Percentiles rank a stretch among this genome's conserved stretches.
Conservation (phyloP, 106 monocot genomes). For the Apostasia ramifera region DNA sequence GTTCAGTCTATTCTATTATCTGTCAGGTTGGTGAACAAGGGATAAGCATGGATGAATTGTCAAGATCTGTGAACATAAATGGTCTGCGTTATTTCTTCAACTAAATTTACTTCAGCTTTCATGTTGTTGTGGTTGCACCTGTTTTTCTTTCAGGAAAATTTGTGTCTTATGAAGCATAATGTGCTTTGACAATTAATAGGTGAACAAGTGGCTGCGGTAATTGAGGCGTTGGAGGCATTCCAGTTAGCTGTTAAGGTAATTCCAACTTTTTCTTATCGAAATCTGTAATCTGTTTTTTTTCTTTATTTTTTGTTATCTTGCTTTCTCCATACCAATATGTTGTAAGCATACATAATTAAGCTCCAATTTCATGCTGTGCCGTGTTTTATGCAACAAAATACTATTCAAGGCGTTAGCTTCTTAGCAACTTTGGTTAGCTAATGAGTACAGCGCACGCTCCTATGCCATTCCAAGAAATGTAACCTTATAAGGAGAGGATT, state of each 20-base stretch:
- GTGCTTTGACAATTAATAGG: conserved; percentile 16
- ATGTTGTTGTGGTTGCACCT: background rate
- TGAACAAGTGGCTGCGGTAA: conserved; percentile 22
- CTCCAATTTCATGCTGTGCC: no score
- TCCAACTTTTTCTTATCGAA: background rate
- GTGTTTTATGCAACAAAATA: no score
- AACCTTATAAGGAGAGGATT: no score
- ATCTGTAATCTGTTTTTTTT: no score
- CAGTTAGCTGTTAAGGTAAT: conserved; percentile 60
- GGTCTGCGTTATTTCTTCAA: conserved; percentile 27
- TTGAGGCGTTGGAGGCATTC: conserved; percentile 54
- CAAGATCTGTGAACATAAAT: conserved; percentile 16
- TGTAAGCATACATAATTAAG: no score
- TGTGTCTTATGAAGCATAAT: background rate
- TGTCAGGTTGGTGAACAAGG: conserved; percentile 75
- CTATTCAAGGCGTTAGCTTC: no score
- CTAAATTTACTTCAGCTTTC: background rate
- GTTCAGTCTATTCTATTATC: conserved; percentile 38
- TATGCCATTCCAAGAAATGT: no score
- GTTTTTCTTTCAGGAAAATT: background rate
- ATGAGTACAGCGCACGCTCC: no score
- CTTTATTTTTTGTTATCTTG: no score
- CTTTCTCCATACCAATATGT: no score
- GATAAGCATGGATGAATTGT: conserved; percentile 61
- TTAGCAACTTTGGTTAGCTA: no score